Evolutionary conservation across 1,284 basidiomycete genomes (phyloP).

Genomic region (Omphalotus olearius): DNA sequence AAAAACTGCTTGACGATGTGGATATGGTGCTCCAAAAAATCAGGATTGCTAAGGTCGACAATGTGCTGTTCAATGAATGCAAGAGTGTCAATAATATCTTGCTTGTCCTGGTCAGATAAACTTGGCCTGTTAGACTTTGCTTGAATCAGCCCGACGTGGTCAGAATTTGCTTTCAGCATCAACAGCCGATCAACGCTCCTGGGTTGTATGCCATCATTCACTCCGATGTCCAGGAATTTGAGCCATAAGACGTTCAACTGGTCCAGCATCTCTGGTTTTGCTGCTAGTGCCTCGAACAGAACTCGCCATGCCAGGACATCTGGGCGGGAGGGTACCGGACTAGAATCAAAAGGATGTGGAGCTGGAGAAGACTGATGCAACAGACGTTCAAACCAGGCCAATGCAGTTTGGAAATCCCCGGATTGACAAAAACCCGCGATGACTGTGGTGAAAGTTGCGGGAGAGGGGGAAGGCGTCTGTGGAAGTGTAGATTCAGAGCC

Average conservation of each 20-base stretch:
- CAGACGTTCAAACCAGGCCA: conserved; percentile 69
- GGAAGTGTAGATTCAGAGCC: background rate
- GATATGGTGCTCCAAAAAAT: no score
- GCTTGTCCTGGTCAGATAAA: background rate
- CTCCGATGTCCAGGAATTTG: background rate
- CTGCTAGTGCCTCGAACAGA: conserved; percentile 27
- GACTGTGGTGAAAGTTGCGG: conserved; percentile 62
- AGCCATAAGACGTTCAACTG: conserved; percentile 16
- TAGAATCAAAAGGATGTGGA: conserved; percentile 15
- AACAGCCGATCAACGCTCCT: background rate
- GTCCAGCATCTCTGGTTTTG: conserved; percentile 50
- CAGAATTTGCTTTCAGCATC: background rate
- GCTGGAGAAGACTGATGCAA: conserved; percentile 31
- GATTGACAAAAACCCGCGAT: conserved; percentile 62
- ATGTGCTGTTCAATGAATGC: background rate
- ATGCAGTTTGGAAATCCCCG: conserved; percentile 49
- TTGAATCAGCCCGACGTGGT: background rate
- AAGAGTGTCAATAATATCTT: background rate
- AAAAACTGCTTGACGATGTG: no score
- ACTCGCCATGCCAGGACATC: conserved; percentile 6
- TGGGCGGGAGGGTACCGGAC: conserved; percentile 1
- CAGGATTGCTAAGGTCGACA: no score
- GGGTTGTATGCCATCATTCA: background rate
- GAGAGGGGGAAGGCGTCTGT: conserved; percentile 33
- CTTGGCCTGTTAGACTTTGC: background rate